Conservation (phyloP, 805 yeast species). For the Peterozyma toletana region DNA sequence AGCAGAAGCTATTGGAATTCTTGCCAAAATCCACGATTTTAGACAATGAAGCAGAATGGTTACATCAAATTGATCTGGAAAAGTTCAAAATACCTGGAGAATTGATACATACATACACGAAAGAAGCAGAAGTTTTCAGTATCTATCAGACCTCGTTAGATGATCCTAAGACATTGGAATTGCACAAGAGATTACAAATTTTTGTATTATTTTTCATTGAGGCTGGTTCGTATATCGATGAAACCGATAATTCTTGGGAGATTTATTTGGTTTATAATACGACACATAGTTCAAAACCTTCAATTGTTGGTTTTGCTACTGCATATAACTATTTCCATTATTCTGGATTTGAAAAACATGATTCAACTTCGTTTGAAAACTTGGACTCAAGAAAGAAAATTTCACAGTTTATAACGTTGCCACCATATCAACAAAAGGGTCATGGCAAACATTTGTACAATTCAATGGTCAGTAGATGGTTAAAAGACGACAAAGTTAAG, state of each 20-base stretch:
- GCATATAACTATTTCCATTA: constrained; percentile 81
- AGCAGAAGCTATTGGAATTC: constrained; percentile 42
- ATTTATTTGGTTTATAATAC: constrained; percentile 47
- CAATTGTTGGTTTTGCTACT: constrained; percentile 75
- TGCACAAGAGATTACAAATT: constrained; percentile 69
- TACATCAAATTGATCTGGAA: constrained; percentile 43
- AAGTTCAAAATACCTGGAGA: constrained; percentile 23
- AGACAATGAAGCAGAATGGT: constrained; percentile 67
- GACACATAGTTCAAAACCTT: constrained; percentile 23
- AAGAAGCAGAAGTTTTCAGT: constrained; percentile 31
- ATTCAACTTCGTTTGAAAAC: constrained; percentile 23
- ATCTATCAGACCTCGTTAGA: constrained; percentile 44
- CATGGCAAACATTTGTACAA: constrained; percentile 68
- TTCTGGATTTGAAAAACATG: constrained; percentile 46
- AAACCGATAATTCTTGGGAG: constrained; percentile 74
- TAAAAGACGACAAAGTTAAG: constrained; percentile 37
- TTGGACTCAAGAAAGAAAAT: constrained; percentile 57
- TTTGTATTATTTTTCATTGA: constrained; percentile 82
- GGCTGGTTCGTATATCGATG: constrained; percentile 87
- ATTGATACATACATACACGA: constrained; percentile 23
- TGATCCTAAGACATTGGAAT: constrained; percentile 33
- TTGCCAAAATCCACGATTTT: constrained; percentile 52
- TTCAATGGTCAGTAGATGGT: constrained; percentile 48
- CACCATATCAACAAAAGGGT: constrained; percentile 70
- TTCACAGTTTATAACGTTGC: constrained; percentile 80